Evolutionary conservation across 306 rosid species (phyloP), one percentile per base, ranked within the genome.

Genomic region (Albizia julibrissin): DNA sequence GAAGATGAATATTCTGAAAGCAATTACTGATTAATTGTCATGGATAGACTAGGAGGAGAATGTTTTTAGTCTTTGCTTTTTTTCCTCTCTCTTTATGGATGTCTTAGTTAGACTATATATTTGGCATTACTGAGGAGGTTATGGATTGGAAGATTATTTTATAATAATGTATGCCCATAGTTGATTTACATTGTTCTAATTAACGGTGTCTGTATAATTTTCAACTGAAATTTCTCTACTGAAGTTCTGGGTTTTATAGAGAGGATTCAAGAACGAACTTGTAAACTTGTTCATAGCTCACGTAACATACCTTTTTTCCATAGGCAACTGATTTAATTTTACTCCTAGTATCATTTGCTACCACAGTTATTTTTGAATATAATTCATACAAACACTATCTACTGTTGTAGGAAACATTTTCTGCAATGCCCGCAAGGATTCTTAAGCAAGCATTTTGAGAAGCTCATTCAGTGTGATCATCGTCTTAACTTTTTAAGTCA

Each of bases 381-480:
- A 43, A 26, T 71, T 71, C 58, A 24, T 24, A 68, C 59, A 79
- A 72, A 29, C n/a, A 24, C 77, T 75, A 22, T 31, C 18, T 76
- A 43, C 73, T 85, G 79, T 80, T 29, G 22, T 12, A 93, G 97
- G 93, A 86, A 76, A 56, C 96, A 93, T 85, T 90, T 89, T 83
- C 74, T 93, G 77, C 90, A 90, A 82, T 93, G 94, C 66, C 94
- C 96, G 0, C 88, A 80, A 69, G 96, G 93, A 75, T 67, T 87
- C 75, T 74, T 91, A 6, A 92, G 93, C 73, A 93, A 89, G 92
- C 96, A 90, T 86, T 93, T 87, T 27, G 96, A 93, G 88, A 93
- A 90, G 88, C 96, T 93, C 52, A 78, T 93, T 66, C 98, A 93
- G 85, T 90, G 98, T 77, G 94, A 93, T 80, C 94, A 90, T 46